A percentile compares a stretch with the other conserved stretches of the same genome.
phyloP scores from a whole-genome alignment of 2,329 filamentous ascomycete species.

The Hirsutella minnesotensis region DNA sequence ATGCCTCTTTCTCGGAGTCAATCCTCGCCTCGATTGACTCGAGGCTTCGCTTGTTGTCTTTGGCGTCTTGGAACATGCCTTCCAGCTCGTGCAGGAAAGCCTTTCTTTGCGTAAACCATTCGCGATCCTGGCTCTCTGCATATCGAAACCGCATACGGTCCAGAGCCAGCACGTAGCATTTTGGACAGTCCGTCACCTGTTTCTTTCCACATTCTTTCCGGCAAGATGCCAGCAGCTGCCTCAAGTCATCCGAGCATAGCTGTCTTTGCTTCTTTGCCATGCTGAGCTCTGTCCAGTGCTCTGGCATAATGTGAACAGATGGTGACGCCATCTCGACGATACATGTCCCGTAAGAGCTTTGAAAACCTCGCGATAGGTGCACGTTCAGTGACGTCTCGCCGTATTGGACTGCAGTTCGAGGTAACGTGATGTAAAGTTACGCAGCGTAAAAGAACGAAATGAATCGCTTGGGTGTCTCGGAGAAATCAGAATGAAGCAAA shows the following conservation, averaged over 20 bases:
- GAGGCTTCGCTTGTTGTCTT: constrained; percentile 28
- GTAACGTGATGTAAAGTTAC: too few species aligned
- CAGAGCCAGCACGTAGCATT: constrained; percentile 35
- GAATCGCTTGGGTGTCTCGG: too few species aligned
- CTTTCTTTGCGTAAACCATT: constrained; percentile 41
- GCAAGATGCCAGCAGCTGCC: constrained; percentile 31
- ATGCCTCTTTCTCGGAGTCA: constrained; percentile 37
- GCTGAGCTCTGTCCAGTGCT: constrained; percentile 27
- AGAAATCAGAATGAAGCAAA: too few species aligned
- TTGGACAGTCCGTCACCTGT: constrained; percentile 31
- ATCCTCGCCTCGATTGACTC: constrained; percentile 37
- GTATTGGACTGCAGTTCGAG: too few species aligned
- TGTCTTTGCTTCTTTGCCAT: constrained; percentile 18
- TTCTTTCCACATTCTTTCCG: constrained; percentile 27
- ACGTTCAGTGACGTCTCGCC: too few species aligned
- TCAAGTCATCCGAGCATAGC: constrained; percentile 28
- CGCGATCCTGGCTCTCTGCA: constrained; percentile 20
- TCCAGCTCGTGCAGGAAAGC: constrained; percentile 39
- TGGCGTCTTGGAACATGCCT: constrained; percentile 34
- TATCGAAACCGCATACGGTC: constrained; percentile 29
- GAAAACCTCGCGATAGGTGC: too few species aligned
- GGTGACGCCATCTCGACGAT: constrained; percentile 10
- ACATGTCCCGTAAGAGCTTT: too few species aligned
- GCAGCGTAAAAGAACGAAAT: too few species aligned
- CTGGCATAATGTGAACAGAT: constrained; percentile 18